These are phyloP conservation scores for Clitopilus passeckerianus DNA, from an alignment of 768 basidiomycete genomes.

Conservation along the genomic window DNA sequence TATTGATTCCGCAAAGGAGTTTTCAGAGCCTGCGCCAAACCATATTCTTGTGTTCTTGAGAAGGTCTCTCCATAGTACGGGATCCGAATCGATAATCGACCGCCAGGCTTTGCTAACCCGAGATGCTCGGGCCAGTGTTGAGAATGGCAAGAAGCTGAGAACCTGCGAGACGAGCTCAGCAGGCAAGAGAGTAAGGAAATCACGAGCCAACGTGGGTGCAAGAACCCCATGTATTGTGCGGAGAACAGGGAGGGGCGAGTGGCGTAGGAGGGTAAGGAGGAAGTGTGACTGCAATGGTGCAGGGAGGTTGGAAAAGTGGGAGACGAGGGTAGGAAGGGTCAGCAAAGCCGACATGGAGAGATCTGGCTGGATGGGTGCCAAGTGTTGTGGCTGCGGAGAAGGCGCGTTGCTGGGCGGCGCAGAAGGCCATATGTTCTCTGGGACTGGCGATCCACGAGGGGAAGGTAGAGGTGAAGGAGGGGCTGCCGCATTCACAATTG, in stretches of 20 bases:
- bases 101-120: constrained; percentile 89
- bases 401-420: constrained; percentile 76
- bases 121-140: constrained; percentile 79
- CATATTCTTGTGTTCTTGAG: constrained; percentile 81
- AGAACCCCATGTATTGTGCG: constrained; percentile 86
- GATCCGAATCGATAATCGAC: constrained; percentile 87
- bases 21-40: constrained; percentile 85
- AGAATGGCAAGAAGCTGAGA: constrained; percentile 78
- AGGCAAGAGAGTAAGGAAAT: constrained; percentile 90
- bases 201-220: constrained; percentile 86
- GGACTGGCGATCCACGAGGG: constrained; percentile 78
- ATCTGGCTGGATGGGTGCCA: constrained; percentile 74
- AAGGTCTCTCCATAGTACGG: constrained; percentile 85
- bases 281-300: constrained; percentile 87
- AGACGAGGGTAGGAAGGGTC: constrained; percentile 77
- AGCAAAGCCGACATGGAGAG: constrained; percentile 78
- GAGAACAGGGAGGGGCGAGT: constrained; percentile 87
- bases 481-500: constrained; percentile 67
- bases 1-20: constrained; percentile 71
- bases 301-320: constrained; percentile 78
- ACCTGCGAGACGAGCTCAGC: constrained; percentile 90
- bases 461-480: constrained; percentile 84
- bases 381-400: constrained; percentile 53
- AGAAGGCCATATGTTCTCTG: constrained; percentile 73
- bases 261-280: constrained; percentile 86